Percentiles rank a stretch among this genome's conserved stretches.
Conservation (phyloP, 2,329 filamentous ascomycete genomes). For the Paraphaeosphaeria sporulosa region DNA sequence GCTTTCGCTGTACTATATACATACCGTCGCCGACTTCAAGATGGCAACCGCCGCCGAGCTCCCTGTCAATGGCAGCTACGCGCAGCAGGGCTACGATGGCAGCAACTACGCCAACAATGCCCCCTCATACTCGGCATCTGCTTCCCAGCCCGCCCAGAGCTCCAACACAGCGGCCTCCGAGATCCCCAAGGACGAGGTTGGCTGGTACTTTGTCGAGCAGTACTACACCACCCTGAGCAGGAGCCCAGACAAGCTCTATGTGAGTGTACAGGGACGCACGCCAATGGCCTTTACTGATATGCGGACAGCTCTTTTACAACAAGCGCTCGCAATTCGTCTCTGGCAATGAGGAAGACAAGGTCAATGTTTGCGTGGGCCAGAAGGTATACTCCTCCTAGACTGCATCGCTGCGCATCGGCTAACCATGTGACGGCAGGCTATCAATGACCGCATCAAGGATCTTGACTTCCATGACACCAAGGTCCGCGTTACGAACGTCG, state of each 20-base stretch:
- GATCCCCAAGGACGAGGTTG: slow-evolving; percentile 88
- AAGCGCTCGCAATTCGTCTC: slow-evolving; percentile 96
- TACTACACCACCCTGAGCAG: slow-evolving; percentile 99
- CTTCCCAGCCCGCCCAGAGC: slow-evolving; percentile 38
- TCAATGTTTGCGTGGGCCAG: slow-evolving; percentile 85
- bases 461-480: slow-evolving; percentile 98
- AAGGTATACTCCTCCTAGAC: slow-evolving; percentile 65
- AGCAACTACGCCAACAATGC: slow-evolving; percentile 43
- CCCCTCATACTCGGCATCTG: slow-evolving; percentile 30
- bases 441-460: slow-evolving; percentile 91
- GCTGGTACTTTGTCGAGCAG: slow-evolving; percentile 99
- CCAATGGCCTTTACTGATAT: slow-evolving; percentile 28
- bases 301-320: slow-evolving; percentile 81
- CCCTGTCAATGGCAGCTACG: slow-evolving; percentile 60
- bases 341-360: slow-evolving; percentile 87
- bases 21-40: slow-evolving; percentile 22
- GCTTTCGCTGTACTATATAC: slow-evolving; percentile 13
- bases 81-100: slow-evolving; percentile 51
- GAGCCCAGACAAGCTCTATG: slow-evolving; percentile 88
- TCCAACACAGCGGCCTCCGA: slow-evolving; percentile 45
- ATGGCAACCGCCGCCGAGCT: slow-evolving; percentile 46
- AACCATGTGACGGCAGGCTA: slow-evolving; percentile 65
- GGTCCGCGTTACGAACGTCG: slow-evolving; percentile 96
- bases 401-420: slow-evolving; percentile 8
- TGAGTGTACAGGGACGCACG: slow-evolving; percentile 38